Evolutionary conservation across 352 stramenopile species (phyloP).

Genomic region (Globisporangium carolinianum): DNA sequence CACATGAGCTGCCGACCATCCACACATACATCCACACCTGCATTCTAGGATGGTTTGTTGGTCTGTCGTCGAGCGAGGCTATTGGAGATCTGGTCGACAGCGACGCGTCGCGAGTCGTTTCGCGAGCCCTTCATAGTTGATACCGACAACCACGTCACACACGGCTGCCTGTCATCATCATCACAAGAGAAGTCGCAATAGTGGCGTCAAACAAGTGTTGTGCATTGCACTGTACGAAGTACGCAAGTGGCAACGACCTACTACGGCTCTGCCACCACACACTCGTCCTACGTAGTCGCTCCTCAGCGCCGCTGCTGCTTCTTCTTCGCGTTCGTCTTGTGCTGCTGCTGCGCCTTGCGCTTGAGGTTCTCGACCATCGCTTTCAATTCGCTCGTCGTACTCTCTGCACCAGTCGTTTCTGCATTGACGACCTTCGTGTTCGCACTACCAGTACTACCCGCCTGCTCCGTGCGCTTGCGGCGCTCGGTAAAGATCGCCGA

Average conservation of each 20-base stretch:
- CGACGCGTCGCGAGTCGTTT: no score
- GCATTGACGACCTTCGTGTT: not conserved
- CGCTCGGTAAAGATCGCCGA: slow-evolving; percentile 75
- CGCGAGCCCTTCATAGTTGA: no score
- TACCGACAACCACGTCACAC: no score
- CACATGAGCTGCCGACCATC: no score
- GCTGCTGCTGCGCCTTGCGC: slow-evolving; percentile 58
- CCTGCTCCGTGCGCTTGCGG: slow-evolving; percentile 52
- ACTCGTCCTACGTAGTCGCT: not conserved
- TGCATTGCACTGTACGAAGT: no score
- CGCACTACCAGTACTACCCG: not conserved
- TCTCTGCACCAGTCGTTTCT: not conserved
- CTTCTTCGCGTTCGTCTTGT: slow-evolving; percentile 18
- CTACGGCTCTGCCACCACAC: not conserved
- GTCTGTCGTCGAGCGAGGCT: not conserved
- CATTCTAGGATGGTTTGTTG: not conserved
- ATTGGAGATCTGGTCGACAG: no score
- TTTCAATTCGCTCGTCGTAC: slow-evolving; percentile 40
- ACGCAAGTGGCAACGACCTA: not conserved
- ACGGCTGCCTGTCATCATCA: no score
- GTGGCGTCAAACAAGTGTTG: no score
- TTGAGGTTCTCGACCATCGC: slow-evolving; percentile 81
- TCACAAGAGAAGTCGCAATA: no score
- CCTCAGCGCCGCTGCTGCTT: slow-evolving; percentile 42
- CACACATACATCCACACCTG: not conserved